phyloP scores from a whole-genome alignment of 345 rosid species.

The Crucihimalaya himalaica region DNA sequence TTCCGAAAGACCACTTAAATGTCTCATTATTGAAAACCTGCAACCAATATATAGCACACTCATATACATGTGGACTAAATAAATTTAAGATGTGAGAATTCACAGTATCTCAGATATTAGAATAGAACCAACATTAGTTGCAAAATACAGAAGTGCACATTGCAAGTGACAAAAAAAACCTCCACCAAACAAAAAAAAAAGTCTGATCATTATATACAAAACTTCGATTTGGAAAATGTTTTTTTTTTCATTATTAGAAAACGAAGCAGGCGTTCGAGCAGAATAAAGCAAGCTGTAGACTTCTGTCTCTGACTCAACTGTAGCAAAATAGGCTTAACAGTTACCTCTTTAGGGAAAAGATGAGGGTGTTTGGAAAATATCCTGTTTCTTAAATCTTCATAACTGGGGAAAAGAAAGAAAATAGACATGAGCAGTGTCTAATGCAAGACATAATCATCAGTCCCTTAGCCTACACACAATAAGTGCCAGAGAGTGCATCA shows the following conservation, averaged over 20 bases:
- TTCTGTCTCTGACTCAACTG: background rate
- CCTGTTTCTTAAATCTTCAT: slow-evolving; percentile 70
- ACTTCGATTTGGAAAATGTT: background rate
- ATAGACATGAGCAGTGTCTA: background rate
- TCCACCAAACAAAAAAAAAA: background rate
- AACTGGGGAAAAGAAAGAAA: slow-evolving; percentile 45
- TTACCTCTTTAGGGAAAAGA: slow-evolving; percentile 88
- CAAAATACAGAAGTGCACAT: slow-evolving; percentile 9
- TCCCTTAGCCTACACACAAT: slow-evolving; percentile 17
- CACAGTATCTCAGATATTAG: background rate
- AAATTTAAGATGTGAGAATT: background rate
- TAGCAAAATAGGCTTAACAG: background rate
- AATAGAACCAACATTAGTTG: background rate
- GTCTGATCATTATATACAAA: background rate
- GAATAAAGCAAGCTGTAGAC: background rate
- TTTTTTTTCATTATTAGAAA: background rate
- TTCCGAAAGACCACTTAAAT: slow-evolving; percentile 96
- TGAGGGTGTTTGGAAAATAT: slow-evolving; percentile 90
- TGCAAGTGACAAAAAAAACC: background rate
- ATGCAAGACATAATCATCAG: background rate
- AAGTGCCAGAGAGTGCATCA: slow-evolving; percentile 6
- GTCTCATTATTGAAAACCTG: slow-evolving; percentile 89
- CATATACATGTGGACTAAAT: background rate
- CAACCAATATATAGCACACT: slow-evolving; percentile 32
- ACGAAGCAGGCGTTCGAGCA: background rate